Conservation (phyloP, 495 filamentous ascomycete genomes). For the Chaetomium cochliodes region DNA sequence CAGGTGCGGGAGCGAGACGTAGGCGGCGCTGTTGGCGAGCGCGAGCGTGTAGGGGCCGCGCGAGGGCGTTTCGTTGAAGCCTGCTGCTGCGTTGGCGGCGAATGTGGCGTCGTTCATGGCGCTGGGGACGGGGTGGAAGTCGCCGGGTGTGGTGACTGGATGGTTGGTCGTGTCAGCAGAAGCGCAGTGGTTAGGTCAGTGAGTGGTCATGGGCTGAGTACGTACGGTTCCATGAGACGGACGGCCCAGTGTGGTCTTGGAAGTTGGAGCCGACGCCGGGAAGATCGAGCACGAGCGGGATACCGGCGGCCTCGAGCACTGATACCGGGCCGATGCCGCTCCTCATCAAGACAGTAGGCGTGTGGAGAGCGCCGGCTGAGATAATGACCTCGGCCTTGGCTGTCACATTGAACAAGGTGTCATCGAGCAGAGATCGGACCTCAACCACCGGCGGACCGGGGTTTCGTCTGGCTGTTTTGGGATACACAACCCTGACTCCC, state of each 20-base stretch:
- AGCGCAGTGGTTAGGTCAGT: not conserved
- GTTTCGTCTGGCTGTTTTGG: conserved; percentile 10
- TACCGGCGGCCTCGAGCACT: conserved; percentile 14
- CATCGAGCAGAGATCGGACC: conserved; percentile 21
- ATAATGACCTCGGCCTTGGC: conserved; percentile 27
- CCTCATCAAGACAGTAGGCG: conserved; percentile 25
- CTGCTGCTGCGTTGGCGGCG: conserved; percentile 24
- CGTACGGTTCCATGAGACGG: conserved; percentile 26
- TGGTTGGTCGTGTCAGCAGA: not conserved
- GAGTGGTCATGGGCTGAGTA: not conserved
- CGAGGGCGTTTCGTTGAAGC: conserved; percentile 25
- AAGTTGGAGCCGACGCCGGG: conserved; percentile 31
- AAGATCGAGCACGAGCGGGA: conserved; percentile 21
- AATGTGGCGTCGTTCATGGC: conserved; percentile 25
- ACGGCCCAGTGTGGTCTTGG: conserved; percentile 27
- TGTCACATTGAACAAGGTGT: conserved; percentile 22
- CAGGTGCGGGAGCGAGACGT: conserved; percentile 27
- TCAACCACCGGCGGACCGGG: conserved; percentile 25
- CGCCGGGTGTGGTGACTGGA: conserved; percentile 6
- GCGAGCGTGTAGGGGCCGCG: conserved; percentile 31
- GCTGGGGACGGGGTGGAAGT: conserved; percentile 17
- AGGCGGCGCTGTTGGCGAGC: conserved; percentile 30
- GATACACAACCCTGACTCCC: conserved; percentile 28
- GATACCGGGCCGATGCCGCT: conserved; percentile 27
- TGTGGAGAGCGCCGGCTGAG: conserved; percentile 27